phyloP scores from a whole-genome alignment of 176 grass and related monocot genomes.

The Lolium multiflorum region DNA sequence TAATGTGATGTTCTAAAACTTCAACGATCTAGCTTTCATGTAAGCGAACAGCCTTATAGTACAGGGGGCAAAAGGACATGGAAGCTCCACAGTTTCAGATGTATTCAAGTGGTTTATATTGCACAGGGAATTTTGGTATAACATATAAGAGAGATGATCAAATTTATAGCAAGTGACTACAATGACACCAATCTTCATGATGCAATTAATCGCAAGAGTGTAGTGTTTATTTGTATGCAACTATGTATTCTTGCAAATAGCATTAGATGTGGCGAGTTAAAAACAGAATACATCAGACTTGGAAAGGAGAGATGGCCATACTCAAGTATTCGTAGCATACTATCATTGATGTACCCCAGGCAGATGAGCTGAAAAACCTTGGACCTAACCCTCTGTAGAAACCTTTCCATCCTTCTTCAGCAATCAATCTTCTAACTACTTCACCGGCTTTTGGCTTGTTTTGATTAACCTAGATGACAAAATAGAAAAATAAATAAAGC shows the following conservation, averaged over 20 bases:
- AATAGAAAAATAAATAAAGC: slow-evolving; percentile 11
- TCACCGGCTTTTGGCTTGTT: slow-evolving; percentile 72
- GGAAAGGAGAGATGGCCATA: slow-evolving; percentile 44
- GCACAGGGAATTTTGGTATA: neutral
- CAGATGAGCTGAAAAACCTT: slow-evolving; percentile 97
- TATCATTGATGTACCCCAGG: slow-evolving; percentile 97
- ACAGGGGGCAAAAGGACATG: neutral
- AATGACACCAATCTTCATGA: neutral
- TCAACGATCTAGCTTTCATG: neutral
- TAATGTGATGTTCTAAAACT: neutral
- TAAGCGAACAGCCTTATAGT: neutral
- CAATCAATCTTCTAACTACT: slow-evolving; percentile 84
- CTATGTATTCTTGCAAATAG: slow-evolving; percentile 17
- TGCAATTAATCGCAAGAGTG: neutral
- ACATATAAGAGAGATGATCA: neutral
- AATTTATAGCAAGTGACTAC: neutral
- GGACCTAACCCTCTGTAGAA: slow-evolving; percentile 95
- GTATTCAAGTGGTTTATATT: neutral
- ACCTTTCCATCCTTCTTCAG: slow-evolving; percentile 95
- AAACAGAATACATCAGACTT: neutral
- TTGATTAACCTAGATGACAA: slow-evolving; percentile 57
- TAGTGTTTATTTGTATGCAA: neutral
- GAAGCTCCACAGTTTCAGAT: neutral
- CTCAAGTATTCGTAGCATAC: slow-evolving; percentile 97
- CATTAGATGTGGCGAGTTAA: neutral